Percentiles rank a stretch among this genome's conserved stretches.
These are phyloP conservation scores for Dittrichia graveolens DNA, from an alignment of 129 eudicot species.

Conservation along the genomic window DNA sequence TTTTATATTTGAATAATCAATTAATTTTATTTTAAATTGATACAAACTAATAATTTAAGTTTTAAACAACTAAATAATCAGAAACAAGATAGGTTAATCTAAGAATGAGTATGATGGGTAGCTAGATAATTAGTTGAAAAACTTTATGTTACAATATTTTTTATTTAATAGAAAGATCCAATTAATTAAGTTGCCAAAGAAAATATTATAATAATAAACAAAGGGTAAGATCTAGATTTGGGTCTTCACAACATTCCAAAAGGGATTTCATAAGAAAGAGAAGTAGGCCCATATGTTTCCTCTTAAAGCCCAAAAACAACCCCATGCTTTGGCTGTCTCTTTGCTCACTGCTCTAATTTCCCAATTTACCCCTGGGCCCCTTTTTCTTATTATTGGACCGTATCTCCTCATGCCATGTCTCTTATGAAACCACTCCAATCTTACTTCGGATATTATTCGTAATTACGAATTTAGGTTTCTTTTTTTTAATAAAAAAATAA, in stretches of 20 bases:
- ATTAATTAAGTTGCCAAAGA: no score
- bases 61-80: no score
- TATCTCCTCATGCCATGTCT: conserved; percentile 42
- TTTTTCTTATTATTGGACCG: conserved; percentile 32
- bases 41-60: no score
- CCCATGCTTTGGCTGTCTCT: conserved; percentile 33
- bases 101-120: no score
- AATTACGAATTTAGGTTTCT: not conserved
- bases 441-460: not conserved
- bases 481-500: not conserved
- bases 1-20: no score
- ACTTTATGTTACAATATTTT: no score
- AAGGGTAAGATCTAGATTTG: conserved; percentile 27
- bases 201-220: no score
- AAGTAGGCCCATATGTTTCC: conserved; percentile 32
- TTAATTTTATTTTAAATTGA: no score
- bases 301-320: conserved; percentile 41
- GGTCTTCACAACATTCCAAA: conserved; percentile 31
- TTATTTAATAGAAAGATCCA: no score
- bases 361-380: conserved; percentile 24
- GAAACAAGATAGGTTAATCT: no score
- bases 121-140: no score
- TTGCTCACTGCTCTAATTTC: conserved; percentile 6
- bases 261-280: conserved; percentile 19
- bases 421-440: not conserved